Base-by-base conservation (phyloP, 805 yeast species). In the Grigorovia humatica region DNA sequence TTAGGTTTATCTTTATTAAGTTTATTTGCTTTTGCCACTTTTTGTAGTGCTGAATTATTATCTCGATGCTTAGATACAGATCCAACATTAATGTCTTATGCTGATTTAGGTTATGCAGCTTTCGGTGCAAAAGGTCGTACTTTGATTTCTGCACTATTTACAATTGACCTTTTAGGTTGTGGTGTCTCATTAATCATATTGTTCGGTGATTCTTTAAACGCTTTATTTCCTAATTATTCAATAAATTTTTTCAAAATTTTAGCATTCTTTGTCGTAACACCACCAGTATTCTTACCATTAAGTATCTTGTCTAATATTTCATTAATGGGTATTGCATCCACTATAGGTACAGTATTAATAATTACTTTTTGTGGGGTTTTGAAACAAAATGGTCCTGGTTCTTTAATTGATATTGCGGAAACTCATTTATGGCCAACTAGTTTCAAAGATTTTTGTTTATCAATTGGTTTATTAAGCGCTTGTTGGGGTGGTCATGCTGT, bases 401-500 rank as follows among this genome's bases (percentile, higher is more conserved):
- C 96, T 0, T 70, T 89, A 45, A 50, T 82, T 17, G 61, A 71
- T 18, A 80, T 83, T 12, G 82, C 83, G 76, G 75, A 77, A 6
- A 84, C 93, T 0, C 78, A 81, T 55, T 44, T 84, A 53, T 81
- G 80, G 75, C 96, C 96, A 2, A 60, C 65, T 6, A 70, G 77
- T 9, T 59, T 69, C 15, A 65, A 74, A 6, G 79, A 77, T 54
- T 71, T 80, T 35, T 74, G 85, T 47, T 71, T 84, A 46, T 75
- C 84, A 9, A 68, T 83, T 51, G 91, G 91, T 1, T 73, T 85
- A 30, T 74, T 81, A 53, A 77, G 85, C 75, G 88, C 90, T 3
- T 88, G 89, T 12, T 85, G 87, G 80, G 91, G 91, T 52, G 93
- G 93, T 2, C 91, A 85, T 63, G 87, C 88, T 1, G 82, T 85